Evolutionary conservation across 1,284 basidiomycete genomes (phyloP), one percentile per base, ranked within the genome.

Genomic region (Trichosporon faecale): DNA sequence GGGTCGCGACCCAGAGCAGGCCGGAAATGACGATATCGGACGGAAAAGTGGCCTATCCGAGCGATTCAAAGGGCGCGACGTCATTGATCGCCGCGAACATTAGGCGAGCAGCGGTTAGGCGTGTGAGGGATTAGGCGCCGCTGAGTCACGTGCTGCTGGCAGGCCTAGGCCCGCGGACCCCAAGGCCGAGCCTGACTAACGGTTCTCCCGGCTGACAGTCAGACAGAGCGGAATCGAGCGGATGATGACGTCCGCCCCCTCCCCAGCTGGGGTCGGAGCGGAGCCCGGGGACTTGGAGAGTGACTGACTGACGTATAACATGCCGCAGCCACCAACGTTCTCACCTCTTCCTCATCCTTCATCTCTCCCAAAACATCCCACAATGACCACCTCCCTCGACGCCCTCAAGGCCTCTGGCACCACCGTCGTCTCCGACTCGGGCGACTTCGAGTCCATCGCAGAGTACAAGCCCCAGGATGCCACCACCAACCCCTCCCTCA

Each of bases 401-500:
- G 73, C 73, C 71, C 73, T 73, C 69, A 74, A 74, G 70, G 73
- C 73, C 72, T 91, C 91, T 78, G 95, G 94, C 80, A 98, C 95
- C 81, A 89, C 92, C 82, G 94, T 97, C 85, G 94, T 96, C 80
- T 94, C 93, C 69, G 94, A 95, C 87, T 94, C 92, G 72, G 94
- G 93, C 71, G 84, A 85, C 79, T 86, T 85, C 73, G 82, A 83
- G 77, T 80, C 83, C 75, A 95, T 95, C 86, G 91, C 89, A 85
- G 90, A 88, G 75, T 97, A 95, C 90, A 94, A 95, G 86, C 94
- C 94, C 76, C 93, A 93, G 86, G 91, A 86, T 78, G 94, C 95
- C 21, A 98, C 95, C 67, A 98, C 95, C 76, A 98, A 98, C 87
- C 95, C 95, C 33, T 94, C 92, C 65, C 85, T 93, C 82, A 85